Evolutionary conservation across 257 asterid species (phyloP), one percentile per base, ranked within the genome.

Genomic region (Lycium ferocissimum): DNA sequence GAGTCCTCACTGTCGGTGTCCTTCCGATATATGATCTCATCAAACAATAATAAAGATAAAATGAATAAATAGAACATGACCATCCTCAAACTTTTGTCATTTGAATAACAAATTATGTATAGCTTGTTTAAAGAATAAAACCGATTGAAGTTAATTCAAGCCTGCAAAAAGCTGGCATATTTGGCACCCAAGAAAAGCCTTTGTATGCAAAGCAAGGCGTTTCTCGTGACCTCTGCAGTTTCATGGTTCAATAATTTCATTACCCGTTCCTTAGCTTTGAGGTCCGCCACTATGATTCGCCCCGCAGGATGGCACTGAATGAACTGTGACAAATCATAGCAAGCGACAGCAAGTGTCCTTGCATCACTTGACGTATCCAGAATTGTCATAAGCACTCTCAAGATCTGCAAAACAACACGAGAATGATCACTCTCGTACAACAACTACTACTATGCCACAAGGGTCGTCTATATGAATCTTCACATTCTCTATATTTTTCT

Each of bases 121-220:
- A 51, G 26, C 13, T 51, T 76, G 82, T 76, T 8, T 7, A 3
- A 76, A 1, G 45, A 76, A 22, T 22, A 47, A 54, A 49, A 59
- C 38, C n/a, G 1, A 45, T 10, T 45, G 35, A 82, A 35, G 40
- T 83, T 43, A 80, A 62, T 84, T 70, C 86, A 94, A 69, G 84
- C 94, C 92, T 92, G 98, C 93, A 96, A 88, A 91, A 96, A 93
- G 92, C 98, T 96, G 83, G 98, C 98, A 62, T 96, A 96, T 90
- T 96, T 96, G 90, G 98, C 98, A 65, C 99, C 98, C 40, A 96
- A 94, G 84, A 96, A 92, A 71, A 96, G 93, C 98, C 98, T 93
- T 85, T 96, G 99, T 87, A 96, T 93, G 94, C 98, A 96, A 83
- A 96, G 98, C 87, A 96, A 83, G 76, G 99, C 97, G 59, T 96